Conservation (phyloP, 495 filamentous ascomycete genomes). For the Penicillium pulvis region DNA sequence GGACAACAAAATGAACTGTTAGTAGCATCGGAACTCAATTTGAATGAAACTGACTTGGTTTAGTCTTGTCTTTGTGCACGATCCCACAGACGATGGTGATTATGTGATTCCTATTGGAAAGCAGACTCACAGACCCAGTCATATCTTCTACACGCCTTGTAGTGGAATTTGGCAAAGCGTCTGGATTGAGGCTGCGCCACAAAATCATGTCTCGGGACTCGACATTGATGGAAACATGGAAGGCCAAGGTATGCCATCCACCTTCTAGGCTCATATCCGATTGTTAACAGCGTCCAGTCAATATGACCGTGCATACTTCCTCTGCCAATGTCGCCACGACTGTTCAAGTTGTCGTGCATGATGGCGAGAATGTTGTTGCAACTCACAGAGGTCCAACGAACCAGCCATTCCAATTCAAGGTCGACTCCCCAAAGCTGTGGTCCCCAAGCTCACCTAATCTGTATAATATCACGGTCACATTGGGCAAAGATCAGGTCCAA, state of each 20-base stretch:
- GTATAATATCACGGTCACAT: slow-evolving; percentile 60
- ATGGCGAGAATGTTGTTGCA: slow-evolving; percentile 42
- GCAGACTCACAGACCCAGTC: slow-evolving; percentile 57
- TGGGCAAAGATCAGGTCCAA: slow-evolving; percentile 54
- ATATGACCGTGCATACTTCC: slow-evolving; percentile 49
- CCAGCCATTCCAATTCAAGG: slow-evolving; percentile 51
- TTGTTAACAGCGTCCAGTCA: slow-evolving; percentile 40
- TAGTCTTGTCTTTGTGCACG: slow-evolving; percentile 63
- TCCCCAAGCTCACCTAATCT: slow-evolving; percentile 60
- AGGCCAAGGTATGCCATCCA: slow-evolving; percentile 51
- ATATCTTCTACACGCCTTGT: slow-evolving; percentile 72
- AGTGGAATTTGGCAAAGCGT: slow-evolving; percentile 72
- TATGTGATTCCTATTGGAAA: slow-evolving; percentile 66
- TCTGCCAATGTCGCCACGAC: slow-evolving; percentile 22
- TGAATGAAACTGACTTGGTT: slow-evolving; percentile 11
- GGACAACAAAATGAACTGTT: slow-evolving; percentile 56
- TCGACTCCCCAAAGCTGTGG: slow-evolving; percentile 57
- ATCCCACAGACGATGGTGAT: slow-evolving; percentile 60
- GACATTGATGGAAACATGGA: slow-evolving; percentile 61
- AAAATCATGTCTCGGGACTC: slow-evolving; percentile 55
- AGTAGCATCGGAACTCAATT: slow-evolving; percentile 12
- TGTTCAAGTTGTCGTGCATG: slow-evolving; percentile 48
- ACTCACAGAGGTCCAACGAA: slow-evolving; percentile 45
- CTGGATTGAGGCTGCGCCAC: slow-evolving; percentile 63
- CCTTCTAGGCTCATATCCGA: slow-evolving; percentile 3